These are phyloP conservation scores for Phytopythium helicoides DNA, from an alignment of 352 stramenopile species.

Conservation along the genomic window DNA sequence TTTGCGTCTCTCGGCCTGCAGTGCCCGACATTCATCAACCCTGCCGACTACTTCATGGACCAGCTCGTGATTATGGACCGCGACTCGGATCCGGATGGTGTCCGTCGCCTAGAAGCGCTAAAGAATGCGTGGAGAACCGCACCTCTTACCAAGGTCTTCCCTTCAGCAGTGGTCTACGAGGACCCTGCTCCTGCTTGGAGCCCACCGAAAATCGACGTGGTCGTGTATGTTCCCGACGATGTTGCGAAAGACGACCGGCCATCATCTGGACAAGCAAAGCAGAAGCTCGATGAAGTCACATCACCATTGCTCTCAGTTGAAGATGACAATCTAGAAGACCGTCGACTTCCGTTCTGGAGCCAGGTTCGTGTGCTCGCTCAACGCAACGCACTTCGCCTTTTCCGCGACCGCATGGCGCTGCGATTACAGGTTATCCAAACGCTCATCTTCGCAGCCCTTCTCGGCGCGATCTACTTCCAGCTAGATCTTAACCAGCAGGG, in stretches of 20 bases:
- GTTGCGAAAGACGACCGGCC: background rate
- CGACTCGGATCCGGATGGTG: conserved; percentile 25
- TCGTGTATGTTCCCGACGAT: conserved; percentile 19
- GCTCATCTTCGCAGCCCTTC: conserved; percentile 36
- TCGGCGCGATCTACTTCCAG: conserved; percentile 56
- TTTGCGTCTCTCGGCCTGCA: conserved; percentile 28
- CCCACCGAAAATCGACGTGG: background rate
- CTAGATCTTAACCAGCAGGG: conserved; percentile 34
- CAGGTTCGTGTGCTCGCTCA: conserved; percentile 39
- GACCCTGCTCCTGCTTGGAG: background rate
- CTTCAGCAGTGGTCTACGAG: background rate
- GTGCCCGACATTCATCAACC: conserved; percentile 50
- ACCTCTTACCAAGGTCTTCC: background rate
- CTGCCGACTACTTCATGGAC: conserved; percentile 50
- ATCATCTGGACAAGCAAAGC: too few species aligned
- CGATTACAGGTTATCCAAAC: conserved; percentile 29
- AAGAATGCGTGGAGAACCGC: conserved; percentile 8
- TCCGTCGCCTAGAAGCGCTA: conserved; percentile 11
- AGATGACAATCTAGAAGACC: conserved; percentile 14
- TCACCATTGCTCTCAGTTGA: background rate
- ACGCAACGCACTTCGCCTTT: conserved; percentile 39
- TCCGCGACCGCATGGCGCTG: conserved; percentile 42
- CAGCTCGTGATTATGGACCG: conserved; percentile 49
- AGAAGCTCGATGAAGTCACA: background rate
- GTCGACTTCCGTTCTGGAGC: conserved; percentile 19